Evolutionary conservation across 2,329 filamentous ascomycete species (phyloP), one percentile per base, ranked within the genome.

Genomic region (Pleurostoma richardsiae): DNA sequence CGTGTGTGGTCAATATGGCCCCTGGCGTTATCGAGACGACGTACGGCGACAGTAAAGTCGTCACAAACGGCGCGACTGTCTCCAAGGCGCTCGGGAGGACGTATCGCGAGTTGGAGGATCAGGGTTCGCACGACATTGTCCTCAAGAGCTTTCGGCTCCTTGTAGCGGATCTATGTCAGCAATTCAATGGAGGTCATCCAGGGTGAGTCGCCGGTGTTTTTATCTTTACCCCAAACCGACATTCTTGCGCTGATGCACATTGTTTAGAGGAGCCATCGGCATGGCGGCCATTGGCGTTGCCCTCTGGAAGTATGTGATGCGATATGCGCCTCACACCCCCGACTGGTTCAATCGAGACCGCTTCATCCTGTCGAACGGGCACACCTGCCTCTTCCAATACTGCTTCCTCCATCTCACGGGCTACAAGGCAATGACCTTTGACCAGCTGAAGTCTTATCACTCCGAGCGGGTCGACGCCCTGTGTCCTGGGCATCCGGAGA

Each of bases 161-260:
- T 30, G 82, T 87, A 49, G 81, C 83, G 40, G 84, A 88, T 58
- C 64, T 88, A 3, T 86, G 82, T 56, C 75, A 87, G 59, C 83
- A 87, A 53, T 88, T 85, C 63, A 79, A 79, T 51, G 82, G 82
- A 33, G 84, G 84, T 0, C 84, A 87, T 57, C 83, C 83, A 19
- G 83, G 83, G 77, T 83, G 68, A 54, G 71, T 49, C 19, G 19
- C 19, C 19, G 19, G 19, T 19, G 19, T 19, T 19, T 19, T 19
- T 19, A 19, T 19, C 19, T 19, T 19, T 19, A 19, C 19, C 19
- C 19, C 19, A 19, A 19, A 19, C 19, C 19, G 19, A 19, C 19
- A 19, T 19, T 19, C 19, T 19, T 19, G 26, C 76, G 76, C 71
- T 76, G 65, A 48, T 38, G 30, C 19, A 3, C 11, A 30, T 6